A percentile compares a stretch with the other conserved stretches of the same genome.
Conservation (phyloP, 345 rosid genomes). For the Salix udensis region DNA sequence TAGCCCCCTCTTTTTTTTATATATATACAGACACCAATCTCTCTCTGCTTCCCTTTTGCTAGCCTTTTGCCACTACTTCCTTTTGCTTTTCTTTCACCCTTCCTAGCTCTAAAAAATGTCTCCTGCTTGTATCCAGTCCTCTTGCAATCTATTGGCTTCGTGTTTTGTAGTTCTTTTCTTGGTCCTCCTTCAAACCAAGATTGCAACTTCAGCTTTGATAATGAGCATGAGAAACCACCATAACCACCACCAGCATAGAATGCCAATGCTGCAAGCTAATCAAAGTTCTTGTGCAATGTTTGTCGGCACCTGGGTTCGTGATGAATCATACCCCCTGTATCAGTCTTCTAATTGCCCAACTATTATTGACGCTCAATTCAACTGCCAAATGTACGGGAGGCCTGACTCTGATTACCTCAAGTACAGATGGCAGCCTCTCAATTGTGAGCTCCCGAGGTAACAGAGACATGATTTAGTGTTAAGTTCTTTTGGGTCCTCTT, state of each 20-base stretch:
- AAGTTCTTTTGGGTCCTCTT: background rate
- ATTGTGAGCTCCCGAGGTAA: constrained; percentile 85
- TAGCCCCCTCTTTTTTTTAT: background rate
- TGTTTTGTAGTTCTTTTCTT: constrained; percentile 28
- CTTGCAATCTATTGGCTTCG: constrained; percentile 9
- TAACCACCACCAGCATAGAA: constrained; percentile 38
- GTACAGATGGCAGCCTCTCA: constrained; percentile 82
- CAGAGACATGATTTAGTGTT: background rate
- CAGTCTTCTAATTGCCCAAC: constrained; percentile 41
- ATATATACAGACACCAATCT: background rate
- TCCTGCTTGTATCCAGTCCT: background rate
- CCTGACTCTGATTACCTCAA: constrained; percentile 84
- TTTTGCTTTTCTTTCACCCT: background rate
- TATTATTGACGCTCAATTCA: constrained; percentile 65
- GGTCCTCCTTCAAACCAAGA: constrained; percentile 31
- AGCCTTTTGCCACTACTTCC: background rate
- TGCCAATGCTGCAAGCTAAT: constrained; percentile 56
- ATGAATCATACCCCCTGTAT: constrained; percentile 71
- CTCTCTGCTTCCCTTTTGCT: background rate
- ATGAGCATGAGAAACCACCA: constrained; percentile 61
- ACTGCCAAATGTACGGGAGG: constrained; percentile 79
- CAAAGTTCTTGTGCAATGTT: constrained; percentile 54
- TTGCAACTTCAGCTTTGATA: constrained; percentile 53
- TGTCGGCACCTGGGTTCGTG: constrained; percentile 66
- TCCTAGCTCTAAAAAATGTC: background rate